These are phyloP conservation scores for Coemansia sp. DNA, from an alignment of 192 early-diverging fungal genomes.

Conservation along the genomic window DNA sequence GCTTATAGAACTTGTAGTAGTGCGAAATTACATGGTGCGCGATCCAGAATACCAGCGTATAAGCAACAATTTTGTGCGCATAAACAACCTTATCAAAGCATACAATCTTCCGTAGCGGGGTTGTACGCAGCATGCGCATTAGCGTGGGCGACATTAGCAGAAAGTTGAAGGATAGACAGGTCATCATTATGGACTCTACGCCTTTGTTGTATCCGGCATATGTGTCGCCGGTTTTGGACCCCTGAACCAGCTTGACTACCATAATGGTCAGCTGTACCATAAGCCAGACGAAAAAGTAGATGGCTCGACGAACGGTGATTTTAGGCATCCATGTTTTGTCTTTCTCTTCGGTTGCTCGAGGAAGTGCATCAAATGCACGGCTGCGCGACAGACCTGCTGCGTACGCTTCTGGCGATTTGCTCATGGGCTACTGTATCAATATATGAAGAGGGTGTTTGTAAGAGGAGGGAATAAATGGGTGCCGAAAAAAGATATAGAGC, in stretches of 20 bases:
- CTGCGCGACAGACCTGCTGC: constrained; percentile 25
- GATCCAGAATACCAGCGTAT: constrained; percentile 63
- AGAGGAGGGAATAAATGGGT: no score
- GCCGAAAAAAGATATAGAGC: no score
- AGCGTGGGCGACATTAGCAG: constrained; percentile 75
- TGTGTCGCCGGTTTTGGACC: constrained; percentile 39
- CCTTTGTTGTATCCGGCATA: constrained; percentile 24
- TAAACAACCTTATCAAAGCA: constrained; percentile 77
- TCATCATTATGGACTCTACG: constrained; percentile 41
- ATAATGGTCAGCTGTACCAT: constrained; percentile 55
- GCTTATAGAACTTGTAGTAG: constrained; percentile 65
- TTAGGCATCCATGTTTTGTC: constrained; percentile 9
- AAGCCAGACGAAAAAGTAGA: constrained; percentile 57
- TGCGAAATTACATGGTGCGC: constrained; percentile 63
- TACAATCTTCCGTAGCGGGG: constrained; percentile 61
- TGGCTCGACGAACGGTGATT: constrained; percentile 27
- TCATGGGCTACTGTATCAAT: background rate
- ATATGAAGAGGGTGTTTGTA: no score
- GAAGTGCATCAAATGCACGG: constrained; percentile 30
- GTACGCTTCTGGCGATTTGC: constrained; percentile 1
- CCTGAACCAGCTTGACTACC: constrained; percentile 47
- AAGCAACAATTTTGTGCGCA: constrained; percentile 74
- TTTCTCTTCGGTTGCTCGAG: background rate
- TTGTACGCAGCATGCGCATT: constrained; percentile 64
- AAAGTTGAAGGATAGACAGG: constrained; percentile 55